Evolutionary conservation across 768 basidiomycete species (phyloP), one percentile per base, ranked within the genome.

Genomic region (Leccinum disarticulatum): DNA sequence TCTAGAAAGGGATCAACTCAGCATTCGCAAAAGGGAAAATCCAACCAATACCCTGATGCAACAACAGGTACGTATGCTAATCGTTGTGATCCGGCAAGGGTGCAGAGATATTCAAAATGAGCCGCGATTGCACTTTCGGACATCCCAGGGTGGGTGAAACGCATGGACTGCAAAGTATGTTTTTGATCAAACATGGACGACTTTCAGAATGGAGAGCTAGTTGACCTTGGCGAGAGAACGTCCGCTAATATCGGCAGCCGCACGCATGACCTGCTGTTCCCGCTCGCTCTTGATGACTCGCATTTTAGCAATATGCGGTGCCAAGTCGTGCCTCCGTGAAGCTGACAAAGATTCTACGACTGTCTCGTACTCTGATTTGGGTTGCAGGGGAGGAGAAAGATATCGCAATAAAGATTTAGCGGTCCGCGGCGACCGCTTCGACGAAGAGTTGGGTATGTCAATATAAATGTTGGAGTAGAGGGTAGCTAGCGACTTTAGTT

Each of bases 41-140:
- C 43, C 36, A 17, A 27, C 63, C 59, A 8, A 66, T 73, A 91
- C 91, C 97, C 97, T 1, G 93, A 95, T 6, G 93, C 96, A 35
- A 98, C 92, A 6, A 99, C 97, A 13, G 97, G 97, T 1, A 99
- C 95, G 70, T 99, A 99, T n/a, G 97, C 95, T 52, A 87, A 84
- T 43, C 95, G 83, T 67, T 93, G 88, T 13, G 92, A 82, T 22
- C 97, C 97, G 15, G 78, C 77, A 47, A 92, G 78, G 4, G 85
- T 81, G 67, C 94, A 95, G 1, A 89, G 65, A 68, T 97, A 97
- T 74, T 96, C 91, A 69, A 98, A 98, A 69, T 94, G 91, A 5
- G 95, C 90, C 0, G 82, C 87, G 8, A 91, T 74, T 17, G 79
- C 77, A 33, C 80, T 76, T 68, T 91, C 90, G 1, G 83, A 81